Conservation (phyloP, 768 basidiomycete genomes). For the Pilatotrama ljubarskyi region DNA sequence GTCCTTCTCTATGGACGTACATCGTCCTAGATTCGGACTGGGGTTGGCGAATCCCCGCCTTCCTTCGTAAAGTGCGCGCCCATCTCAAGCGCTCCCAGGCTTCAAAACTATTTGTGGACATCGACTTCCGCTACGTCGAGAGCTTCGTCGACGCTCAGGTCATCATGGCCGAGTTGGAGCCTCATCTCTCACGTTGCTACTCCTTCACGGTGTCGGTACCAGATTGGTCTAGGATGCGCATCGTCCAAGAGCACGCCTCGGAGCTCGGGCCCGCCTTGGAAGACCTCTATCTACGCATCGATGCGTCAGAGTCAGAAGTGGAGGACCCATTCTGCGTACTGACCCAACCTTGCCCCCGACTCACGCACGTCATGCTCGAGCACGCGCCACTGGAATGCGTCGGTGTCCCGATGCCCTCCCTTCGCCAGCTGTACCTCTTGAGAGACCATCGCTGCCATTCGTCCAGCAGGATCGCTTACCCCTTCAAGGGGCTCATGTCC, state of each 20-base stretch:
- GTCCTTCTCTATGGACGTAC: conserved; percentile 33
- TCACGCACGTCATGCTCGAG: conserved; percentile 30
- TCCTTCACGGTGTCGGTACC: conserved; percentile 31
- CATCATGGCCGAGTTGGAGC: conserved; percentile 29
- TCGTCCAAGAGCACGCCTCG: conserved; percentile 24
- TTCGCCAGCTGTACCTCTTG: conserved; percentile 27
- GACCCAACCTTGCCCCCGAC: conserved; percentile 28
- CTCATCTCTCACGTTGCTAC: conserved; percentile 34
- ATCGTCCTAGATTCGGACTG: conserved; percentile 30
- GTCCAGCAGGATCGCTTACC: conserved; percentile 20
- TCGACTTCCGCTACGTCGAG: conserved; percentile 32
- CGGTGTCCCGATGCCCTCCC: conserved; percentile 26
- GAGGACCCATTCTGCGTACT: conserved; percentile 31
- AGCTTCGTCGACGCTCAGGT: conserved; percentile 21
- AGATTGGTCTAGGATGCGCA: conserved; percentile 30
- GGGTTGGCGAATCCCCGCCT: conserved; percentile 28
- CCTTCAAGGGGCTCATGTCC: conserved; percentile 29
- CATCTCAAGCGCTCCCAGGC: conserved; percentile 31
- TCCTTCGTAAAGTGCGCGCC: conserved; percentile 29
- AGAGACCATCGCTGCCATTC: conserved; percentile 27
- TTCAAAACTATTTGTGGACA: conserved; percentile 30
- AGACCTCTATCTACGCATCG: conserved; percentile 30
- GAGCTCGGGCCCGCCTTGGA: conserved; percentile 31
- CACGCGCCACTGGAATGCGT: conserved; percentile 32
- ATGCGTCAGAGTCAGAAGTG: conserved; percentile 28